Percentiles rank a stretch among this genome's conserved stretches.
These are phyloP conservation scores for Nissolia schottii DNA, from an alignment of 306 rosid species.

Conservation along the genomic window DNA sequence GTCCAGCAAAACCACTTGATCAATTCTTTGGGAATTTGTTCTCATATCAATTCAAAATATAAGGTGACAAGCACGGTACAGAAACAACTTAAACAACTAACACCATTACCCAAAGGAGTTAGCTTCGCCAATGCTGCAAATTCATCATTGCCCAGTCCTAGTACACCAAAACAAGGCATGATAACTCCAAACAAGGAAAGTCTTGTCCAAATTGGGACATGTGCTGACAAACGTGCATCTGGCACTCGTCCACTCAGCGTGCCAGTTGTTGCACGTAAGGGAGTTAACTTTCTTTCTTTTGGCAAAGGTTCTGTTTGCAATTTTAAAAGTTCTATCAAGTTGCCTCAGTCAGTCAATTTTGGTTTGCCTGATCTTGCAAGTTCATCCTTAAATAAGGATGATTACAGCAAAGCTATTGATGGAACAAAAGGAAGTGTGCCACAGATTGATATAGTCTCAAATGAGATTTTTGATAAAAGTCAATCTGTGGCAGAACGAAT, in stretches of 20 bases:
- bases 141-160: conserved; percentile 22
- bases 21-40: conserved; percentile 25
- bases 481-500: conserved; percentile 30
- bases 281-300: conserved; percentile 68
- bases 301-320: conserved; percentile 41
- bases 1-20: conserved; percentile 26
- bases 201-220: conserved; percentile 24
- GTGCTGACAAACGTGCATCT: conserved; percentile 16
- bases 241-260: no score
- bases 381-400: conserved; percentile 21
- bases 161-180: conserved; percentile 28
- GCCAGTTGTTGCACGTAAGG: conserved; percentile 46
- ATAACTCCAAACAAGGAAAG: conserved; percentile 28
- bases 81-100: conserved; percentile 35
- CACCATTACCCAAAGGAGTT: conserved; percentile 45
- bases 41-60: conserved; percentile 23
- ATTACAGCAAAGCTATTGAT: conserved; percentile 14
- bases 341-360: conserved; percentile 10
- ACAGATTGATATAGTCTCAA: conserved; percentile 25
- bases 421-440: conserved; percentile 18
- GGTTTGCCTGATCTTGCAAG: conserved; percentile 8
- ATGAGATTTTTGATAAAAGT: conserved; percentile 20
- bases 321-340: conserved; percentile 24
- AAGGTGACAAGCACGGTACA: conserved; percentile 17
- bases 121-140: conserved; percentile 44